Percentiles rank a stretch among this genome's conserved stretches.
These are phyloP conservation scores for Hamigera avellanea DNA, from an alignment of 495 filamentous ascomycete species.

Conservation along the genomic window DNA sequence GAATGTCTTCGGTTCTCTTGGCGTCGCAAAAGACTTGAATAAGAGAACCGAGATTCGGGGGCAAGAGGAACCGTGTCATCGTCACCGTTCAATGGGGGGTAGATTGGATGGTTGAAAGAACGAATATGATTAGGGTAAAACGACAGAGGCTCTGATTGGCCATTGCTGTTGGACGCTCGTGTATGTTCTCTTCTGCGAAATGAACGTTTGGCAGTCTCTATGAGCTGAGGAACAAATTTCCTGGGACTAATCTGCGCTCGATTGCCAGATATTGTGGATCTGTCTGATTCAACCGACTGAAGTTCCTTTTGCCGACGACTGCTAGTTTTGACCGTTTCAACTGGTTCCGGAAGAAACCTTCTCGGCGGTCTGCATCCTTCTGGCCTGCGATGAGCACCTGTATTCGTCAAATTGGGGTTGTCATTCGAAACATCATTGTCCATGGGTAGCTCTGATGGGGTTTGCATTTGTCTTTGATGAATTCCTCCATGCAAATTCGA, in stretches of 20 bases:
- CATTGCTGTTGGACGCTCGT: slow-evolving; percentile 1
- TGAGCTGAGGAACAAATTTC: slow-evolving; percentile 45
- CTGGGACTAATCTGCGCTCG: slow-evolving; percentile 10
- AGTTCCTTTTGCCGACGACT: slow-evolving; percentile 3
- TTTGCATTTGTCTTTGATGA: too few relatives aligned
- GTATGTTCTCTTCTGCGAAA: slow-evolving; percentile 25
- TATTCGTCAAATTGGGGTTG: background rate
- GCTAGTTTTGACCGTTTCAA: slow-evolving; percentile 7
- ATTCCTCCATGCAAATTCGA: too few relatives aligned
- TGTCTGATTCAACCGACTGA: background rate
- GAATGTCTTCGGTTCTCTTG: slow-evolving; percentile 36
- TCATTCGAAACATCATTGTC: background rate
- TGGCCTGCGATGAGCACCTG: too few relatives aligned
- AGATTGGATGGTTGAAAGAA: slow-evolving; percentile 3
- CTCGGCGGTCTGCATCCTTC: slow-evolving; percentile 3
- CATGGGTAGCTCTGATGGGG: background rate
- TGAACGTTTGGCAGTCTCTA: slow-evolving; percentile 44
- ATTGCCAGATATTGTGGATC: background rate
- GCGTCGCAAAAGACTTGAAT: slow-evolving; percentile 27
- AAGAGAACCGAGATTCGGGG: slow-evolving; percentile 37
- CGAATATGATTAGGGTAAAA: slow-evolving; percentile 2
- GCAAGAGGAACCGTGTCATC: too few relatives aligned
- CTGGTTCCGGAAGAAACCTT: slow-evolving; percentile 6
- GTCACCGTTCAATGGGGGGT: too few relatives aligned
- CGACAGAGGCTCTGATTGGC: slow-evolving; percentile 11